Evolutionary conservation across 140 eudicot genomes (phyloP), one percentile per base, ranked within the genome.

Genomic region (Ambrosia hybrid): DNA sequence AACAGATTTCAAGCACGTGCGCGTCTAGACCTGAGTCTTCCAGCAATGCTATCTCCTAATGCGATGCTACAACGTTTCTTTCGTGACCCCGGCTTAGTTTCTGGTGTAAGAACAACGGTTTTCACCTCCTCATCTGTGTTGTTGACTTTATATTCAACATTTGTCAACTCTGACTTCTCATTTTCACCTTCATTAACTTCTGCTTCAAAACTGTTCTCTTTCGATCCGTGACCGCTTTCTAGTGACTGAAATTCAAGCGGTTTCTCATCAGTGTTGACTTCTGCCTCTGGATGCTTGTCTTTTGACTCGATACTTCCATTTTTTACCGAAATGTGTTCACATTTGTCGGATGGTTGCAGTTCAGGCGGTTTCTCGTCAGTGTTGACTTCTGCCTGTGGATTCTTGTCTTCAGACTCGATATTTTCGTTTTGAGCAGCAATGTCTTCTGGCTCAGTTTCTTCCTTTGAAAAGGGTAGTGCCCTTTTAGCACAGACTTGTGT

Each of bases 401-500:
- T 41, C 46, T 41, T 41, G 2, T 41, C 46, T 41, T 41, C 8
- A 5, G 8, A 41, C 46, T 41, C 46, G 46, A 41, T 9, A 6
- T 63, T 63, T 39, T 15, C 60, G 68, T 43, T 30, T 75, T 36
- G 49, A n/a, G 61, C 77, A 62, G 51, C 60, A 67, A 17, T 58
- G 12, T 68, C 63, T 67, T 67, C 43, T 6, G 68, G 3, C 61
- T 56, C 70, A 1, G 17, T 69, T 62, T 83, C 85, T 41, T 53
- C 70, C 10, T 61, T 71, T 36, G 85, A 36, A 77, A 85, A 89
- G 77, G 91, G 75, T 36, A 89, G 82, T 5, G 96, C 85, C 79
- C 92, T 78, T 81, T 90, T 89, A n/a, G 89, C 88, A 61, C 82
- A 81, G 49, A 76, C 59, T 1, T 73, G 90, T 48, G 64, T 57